Percentiles rank a stretch among this genome's conserved stretches.
Conservation (phyloP, 192 early-diverging fungal species). For the Phlyctochytrium bullatum region DNA sequence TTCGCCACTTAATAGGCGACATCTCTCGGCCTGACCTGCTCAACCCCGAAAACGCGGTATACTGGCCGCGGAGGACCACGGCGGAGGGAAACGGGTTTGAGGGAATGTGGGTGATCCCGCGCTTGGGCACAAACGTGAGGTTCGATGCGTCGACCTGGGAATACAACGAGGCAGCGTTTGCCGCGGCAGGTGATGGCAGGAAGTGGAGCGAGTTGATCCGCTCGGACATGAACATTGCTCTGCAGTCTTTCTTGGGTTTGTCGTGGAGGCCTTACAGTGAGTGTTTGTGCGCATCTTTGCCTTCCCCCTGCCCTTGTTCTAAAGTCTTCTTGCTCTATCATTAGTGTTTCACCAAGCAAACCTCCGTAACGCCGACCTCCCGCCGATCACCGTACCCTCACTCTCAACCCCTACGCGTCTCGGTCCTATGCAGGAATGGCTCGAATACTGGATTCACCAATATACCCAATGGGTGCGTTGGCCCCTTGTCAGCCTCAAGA, state of each 20-base stretch:
- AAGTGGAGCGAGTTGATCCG: neutral
- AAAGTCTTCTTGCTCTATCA: too few relatives aligned
- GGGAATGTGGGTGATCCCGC: constrained; percentile 39
- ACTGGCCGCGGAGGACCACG: constrained; percentile 33
- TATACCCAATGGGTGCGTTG: constrained; percentile 4
- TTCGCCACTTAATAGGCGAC: constrained; percentile 29
- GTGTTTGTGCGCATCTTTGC: too few relatives aligned
- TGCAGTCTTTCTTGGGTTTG: neutral
- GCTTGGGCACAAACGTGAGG: constrained; percentile 36
- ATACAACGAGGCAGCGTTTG: neutral
- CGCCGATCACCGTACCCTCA: too few relatives aligned
- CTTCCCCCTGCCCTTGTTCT: too few relatives aligned
- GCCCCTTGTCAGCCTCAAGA: constrained; percentile 11
- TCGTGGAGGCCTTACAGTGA: too few relatives aligned
- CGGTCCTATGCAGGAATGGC: constrained; percentile 8
- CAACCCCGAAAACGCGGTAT: constrained; percentile 14
- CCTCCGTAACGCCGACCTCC: constrained; percentile 10
- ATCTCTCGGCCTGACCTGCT: constrained; percentile 20
- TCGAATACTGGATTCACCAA: constrained; percentile 1
- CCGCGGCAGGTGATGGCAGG: neutral
- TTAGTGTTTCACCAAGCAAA: constrained; percentile 16
- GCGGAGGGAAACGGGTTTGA: constrained; percentile 34
- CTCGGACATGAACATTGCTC: neutral
- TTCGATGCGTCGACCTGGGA: constrained; percentile 22
- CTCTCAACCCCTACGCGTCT: too few relatives aligned